phyloP scores from a whole-genome alignment of 495 filamentous ascomycete genomes.

The Lichenothelia convexa region DNA sequence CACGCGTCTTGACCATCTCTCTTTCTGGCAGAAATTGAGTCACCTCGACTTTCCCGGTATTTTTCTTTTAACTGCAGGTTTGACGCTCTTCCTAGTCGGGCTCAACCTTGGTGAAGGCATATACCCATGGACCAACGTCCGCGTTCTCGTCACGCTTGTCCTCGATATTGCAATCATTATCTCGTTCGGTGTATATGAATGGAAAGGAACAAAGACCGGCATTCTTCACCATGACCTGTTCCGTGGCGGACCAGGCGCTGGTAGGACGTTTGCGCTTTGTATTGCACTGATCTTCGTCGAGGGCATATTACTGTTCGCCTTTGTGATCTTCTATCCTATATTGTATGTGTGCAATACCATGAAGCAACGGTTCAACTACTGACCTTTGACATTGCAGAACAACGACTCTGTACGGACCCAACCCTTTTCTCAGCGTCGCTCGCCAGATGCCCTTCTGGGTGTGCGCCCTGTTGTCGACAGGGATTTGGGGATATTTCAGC shows the following conservation, averaged over 20 bases:
- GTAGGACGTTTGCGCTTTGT: slow-evolving; percentile 8
- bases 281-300: too few species aligned
- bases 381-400: too few species aligned
- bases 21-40: too few species aligned
- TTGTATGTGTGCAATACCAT: slow-evolving; percentile 10
- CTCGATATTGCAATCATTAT: slow-evolving; percentile 20
- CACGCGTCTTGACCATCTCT: too few species aligned
- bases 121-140: slow-evolving; percentile 25
- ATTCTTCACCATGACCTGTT: slow-evolving; percentile 11
- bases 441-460: too few species aligned
- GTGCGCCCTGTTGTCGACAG: too few species aligned
- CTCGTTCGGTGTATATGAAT: slow-evolving; percentile 24
- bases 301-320: slow-evolving; percentile 10
- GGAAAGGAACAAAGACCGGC: slow-evolving; percentile 6
- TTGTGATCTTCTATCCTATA: not conserved
- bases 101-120: slow-evolving; percentile 26
- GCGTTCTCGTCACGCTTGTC: slow-evolving; percentile 24
- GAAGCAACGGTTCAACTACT: too few species aligned
- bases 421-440: too few species aligned
- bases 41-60: slow-evolving; percentile 24
- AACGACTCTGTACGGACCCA: too few species aligned
- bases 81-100: slow-evolving; percentile 21
- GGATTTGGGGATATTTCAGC: too few species aligned
- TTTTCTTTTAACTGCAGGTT: slow-evolving; percentile 13
- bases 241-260: slow-evolving; percentile 7